A percentile compares a stretch with the other conserved stretches of the same genome.
Conservation (phyloP, 75 land plant species). For the Sequoia sempervirens region DNA sequence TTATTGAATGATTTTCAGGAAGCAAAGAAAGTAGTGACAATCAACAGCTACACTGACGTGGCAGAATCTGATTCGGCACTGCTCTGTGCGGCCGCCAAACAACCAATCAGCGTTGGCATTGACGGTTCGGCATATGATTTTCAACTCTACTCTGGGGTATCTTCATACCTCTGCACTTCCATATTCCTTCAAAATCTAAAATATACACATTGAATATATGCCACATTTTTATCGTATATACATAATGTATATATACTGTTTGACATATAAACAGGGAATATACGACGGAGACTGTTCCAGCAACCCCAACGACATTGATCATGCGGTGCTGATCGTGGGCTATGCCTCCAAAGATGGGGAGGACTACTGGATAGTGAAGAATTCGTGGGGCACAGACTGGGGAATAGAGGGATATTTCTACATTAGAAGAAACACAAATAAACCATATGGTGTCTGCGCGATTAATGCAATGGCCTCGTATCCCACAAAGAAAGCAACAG, state of each 20-base stretch:
- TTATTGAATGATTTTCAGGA: slow-evolving; percentile 18
- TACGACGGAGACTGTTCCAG: slow-evolving; percentile 39
- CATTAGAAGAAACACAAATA: slow-evolving; percentile 9
- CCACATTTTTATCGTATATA: not conserved
- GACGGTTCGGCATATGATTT: slow-evolving; percentile 48
- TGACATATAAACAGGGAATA: slow-evolving; percentile 26
- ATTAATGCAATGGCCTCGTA: slow-evolving; percentile 61
- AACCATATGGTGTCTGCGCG: slow-evolving; percentile 11
- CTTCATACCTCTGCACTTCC: too few species aligned
- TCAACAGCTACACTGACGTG: slow-evolving; percentile 57
- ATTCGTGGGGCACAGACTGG: slow-evolving; percentile 31
- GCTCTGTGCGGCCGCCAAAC: slow-evolving; percentile 38
- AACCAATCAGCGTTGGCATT: slow-evolving; percentile 58
- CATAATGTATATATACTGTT: not conserved
- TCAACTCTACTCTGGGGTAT: slow-evolving; percentile 52
- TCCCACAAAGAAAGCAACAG: slow-evolving; percentile 33
- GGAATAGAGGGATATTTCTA: slow-evolving; percentile 17
- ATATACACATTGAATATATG: not conserved
- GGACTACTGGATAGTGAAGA: slow-evolving; percentile 32
- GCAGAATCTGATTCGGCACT: slow-evolving; percentile 30
- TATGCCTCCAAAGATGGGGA: slow-evolving; percentile 12
- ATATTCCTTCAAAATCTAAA: not conserved
- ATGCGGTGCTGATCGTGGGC: slow-evolving; percentile 23
- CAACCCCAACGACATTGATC: slow-evolving; percentile 28
- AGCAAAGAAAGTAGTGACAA: slow-evolving; percentile 33